Percentiles rank a stretch among this genome's conserved stretches.
Conservation (phyloP, 2,329 filamentous ascomycete genomes). For the Sporothrix dimorphospora region DNA sequence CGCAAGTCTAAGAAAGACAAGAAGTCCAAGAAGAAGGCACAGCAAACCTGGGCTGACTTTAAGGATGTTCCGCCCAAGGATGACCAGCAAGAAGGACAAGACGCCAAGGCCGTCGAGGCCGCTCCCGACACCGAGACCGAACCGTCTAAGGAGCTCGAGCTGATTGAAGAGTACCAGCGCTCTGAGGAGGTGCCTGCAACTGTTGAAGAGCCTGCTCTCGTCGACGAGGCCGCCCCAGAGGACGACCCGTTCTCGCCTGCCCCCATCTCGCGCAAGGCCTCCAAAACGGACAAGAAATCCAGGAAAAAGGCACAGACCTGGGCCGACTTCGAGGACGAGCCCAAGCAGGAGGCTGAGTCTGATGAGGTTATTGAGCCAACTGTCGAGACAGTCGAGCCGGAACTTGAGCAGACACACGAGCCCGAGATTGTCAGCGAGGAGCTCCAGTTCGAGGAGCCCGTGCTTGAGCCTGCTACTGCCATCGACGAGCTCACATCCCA, state of each 20-base stretch:
- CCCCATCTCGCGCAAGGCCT: constrained; percentile 23
- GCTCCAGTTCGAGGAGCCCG: too few relatives aligned
- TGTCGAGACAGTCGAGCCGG: not conserved
- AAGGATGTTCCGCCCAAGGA: not conserved
- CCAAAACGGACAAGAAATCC: constrained; percentile 26
- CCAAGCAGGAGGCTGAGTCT: constrained; percentile 2
- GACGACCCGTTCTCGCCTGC: not conserved
- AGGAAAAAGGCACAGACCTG: constrained; percentile 17
- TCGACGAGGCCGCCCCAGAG: not conserved
- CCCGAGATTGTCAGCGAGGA: not conserved
- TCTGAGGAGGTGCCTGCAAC: not conserved
- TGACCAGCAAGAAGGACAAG: not conserved
- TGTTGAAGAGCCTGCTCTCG: not conserved
- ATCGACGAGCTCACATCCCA: too few relatives aligned
- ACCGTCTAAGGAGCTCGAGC: not conserved
- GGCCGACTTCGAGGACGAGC: constrained; percentile 16
- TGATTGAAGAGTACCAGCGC: not conserved
- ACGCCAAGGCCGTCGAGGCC: not conserved
- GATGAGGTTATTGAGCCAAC: not conserved
- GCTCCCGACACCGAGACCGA: not conserved
- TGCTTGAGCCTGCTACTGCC: not conserved
- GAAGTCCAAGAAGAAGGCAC: constrained; percentile 23
- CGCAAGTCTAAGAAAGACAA: constrained; percentile 26
- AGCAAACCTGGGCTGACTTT: not conserved
- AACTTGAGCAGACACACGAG: constrained; percentile 23